These are phyloP conservation scores for Ilyonectria destructans DNA, from an alignment of 2,329 filamentous ascomycete genomes.

Conservation along the genomic window DNA sequence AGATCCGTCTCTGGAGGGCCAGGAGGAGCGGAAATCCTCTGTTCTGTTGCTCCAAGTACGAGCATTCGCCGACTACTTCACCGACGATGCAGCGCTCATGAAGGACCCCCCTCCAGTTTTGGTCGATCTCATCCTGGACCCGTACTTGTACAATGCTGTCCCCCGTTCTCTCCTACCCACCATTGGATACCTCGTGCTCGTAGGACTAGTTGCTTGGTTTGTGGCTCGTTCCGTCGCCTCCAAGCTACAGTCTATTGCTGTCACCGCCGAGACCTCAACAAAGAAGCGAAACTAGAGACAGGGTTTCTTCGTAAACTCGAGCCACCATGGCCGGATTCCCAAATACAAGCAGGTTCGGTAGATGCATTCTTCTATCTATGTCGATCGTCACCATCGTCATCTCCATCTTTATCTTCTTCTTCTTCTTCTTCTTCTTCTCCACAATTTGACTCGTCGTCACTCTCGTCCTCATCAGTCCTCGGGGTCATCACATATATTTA, in stretches of 20 bases:
- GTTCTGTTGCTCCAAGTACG: conserved; percentile 81
- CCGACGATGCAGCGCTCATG: conserved; percentile 84
- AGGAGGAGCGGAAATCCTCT: conserved; percentile 59
- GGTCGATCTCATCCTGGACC: conserved; percentile 89
- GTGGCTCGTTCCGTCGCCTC: conserved; percentile 57
- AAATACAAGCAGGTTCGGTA: conserved; percentile 36
- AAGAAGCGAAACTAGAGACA: conserved; percentile 58
- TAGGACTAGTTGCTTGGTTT: conserved; percentile 68
- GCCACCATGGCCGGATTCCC: conserved; percentile 33
- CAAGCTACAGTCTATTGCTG: conserved; percentile 50
- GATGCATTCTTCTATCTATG: conserved; percentile 53
- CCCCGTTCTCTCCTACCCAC: conserved; percentile 85
- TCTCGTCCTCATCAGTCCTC: conserved; percentile 37
- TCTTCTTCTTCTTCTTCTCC: conserved; percentile 16
- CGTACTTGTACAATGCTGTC: conserved; percentile 84
- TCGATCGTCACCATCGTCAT: conserved; percentile 39
- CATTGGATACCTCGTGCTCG: conserved; percentile 75
- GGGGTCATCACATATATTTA: conserved; percentile 36
- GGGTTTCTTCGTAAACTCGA: conserved; percentile 30
- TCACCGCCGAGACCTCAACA: conserved; percentile 41
- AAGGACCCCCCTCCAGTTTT: conserved; percentile 79
- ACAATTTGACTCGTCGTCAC: conserved; percentile 28
- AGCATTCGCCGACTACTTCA: conserved; percentile 89
- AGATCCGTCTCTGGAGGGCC: conserved; percentile 28
- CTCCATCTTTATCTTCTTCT: conserved; percentile 23